Evolutionary conservation across 192 early-diverging fungal genomes (phyloP), one percentile per base, ranked within the genome.

Genomic region (Backusella sp.): DNA sequence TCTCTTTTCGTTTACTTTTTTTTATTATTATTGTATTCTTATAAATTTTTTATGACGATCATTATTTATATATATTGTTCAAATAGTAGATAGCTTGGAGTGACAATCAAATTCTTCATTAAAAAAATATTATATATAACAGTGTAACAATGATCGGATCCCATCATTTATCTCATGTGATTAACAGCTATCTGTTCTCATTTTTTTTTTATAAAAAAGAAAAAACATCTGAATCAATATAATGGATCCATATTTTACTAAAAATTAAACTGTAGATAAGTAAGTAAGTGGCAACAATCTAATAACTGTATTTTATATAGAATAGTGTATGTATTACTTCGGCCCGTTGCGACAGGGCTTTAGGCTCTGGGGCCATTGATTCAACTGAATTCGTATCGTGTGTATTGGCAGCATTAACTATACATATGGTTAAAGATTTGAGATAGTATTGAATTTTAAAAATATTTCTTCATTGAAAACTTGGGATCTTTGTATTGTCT

Each of bases 401-500:
- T 53, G 90, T 94, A 72, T 96, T 92, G 49, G 90, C 90, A 44
- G 92, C 90, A 67, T 89, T 89, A 53, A 84, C 83, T 90, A 95
- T 95, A 86, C 96, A 96, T 49, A 70, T 77, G 15, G 89, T 86
- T 75, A 97, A 97, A 49, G 89, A 82, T 30, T 84, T 86, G 44
- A 96, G 83, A 4, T 96, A 96, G 39, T 86, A 79, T 68, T 90
- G 88, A 79, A 92, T 91, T 17, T 94, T 86, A 53, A 82, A 80
- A 19, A 88, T 87, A 80, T 96, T 30, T 83, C 79, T 17, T 82
- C 83, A 52, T 77, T 74, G 42, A 80, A 34, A 34, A 69, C 74
- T n/a, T 73, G 41, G 11, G 91, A 83, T 72, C 94, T 83, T 77
- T 92, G 88, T 96, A 97, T 96, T 21, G 93, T 80, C 66, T 92